Evolutionary conservation across 257 asterid genomes (phyloP).

Genomic region (Capsicum chinense): DNA sequence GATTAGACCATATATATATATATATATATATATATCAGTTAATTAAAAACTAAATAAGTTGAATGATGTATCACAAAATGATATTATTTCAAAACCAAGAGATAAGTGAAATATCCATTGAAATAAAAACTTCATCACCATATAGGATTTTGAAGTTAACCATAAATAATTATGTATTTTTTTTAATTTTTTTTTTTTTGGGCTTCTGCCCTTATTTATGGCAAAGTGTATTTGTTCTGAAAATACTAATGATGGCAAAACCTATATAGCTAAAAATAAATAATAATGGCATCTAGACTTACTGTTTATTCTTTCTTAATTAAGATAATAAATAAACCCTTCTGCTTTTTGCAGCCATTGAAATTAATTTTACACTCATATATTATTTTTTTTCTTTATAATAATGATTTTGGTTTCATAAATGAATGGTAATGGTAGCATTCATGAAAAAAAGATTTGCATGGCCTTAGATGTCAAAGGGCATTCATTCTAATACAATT

Average conservation of each 20-base stretch:
- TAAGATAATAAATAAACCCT: conserved; percentile 26
- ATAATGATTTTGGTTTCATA: conserved; percentile 59
- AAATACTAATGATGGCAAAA: conserved; percentile 65
- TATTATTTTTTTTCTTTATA: conserved; percentile 27
- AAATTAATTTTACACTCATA: conserved; percentile 37
- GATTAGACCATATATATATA: too few species aligned
- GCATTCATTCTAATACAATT: conserved; percentile 46
- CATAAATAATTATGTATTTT: too few species aligned
- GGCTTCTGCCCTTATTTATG: conserved; percentile 9
- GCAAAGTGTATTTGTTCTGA: conserved; percentile 34
- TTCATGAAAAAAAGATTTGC: conserved; percentile 54
- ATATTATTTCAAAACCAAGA: too few species aligned
- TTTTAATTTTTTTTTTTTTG: neutral
- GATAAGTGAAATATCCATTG: too few species aligned
- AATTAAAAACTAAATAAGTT: too few species aligned
- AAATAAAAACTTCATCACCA: too few species aligned
- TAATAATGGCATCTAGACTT: conserved; percentile 50
- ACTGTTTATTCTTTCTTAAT: conserved; percentile 37
- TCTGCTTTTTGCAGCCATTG: conserved; percentile 49
- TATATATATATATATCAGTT: too few species aligned
- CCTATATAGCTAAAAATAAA: conserved; percentile 33
- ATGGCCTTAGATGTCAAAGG: conserved; percentile 48
- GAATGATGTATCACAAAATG: too few species aligned
- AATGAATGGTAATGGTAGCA: conserved; percentile 47
- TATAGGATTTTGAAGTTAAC: too few species aligned